These are phyloP conservation scores for Cercophora sp. DNA, from an alignment of 495 filamentous ascomycete genomes.

Conservation along the genomic window DNA sequence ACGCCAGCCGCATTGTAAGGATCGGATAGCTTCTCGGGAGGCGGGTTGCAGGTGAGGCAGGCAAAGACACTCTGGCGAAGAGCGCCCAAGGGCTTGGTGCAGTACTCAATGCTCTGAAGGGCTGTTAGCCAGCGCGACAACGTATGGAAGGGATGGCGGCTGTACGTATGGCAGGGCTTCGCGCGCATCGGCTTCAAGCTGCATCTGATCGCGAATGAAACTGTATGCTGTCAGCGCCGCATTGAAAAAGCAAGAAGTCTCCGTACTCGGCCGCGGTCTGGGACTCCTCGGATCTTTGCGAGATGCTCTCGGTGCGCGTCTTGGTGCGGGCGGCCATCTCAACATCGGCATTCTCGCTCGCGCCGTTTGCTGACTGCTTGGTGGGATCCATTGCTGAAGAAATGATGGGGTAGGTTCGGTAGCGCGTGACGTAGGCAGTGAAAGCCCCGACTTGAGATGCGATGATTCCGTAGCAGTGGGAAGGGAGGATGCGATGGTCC, in stretches of 20 bases:
- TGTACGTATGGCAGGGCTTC: slow-evolving; percentile 86
- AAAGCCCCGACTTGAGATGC: too few relatives aligned
- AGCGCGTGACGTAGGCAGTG: too few relatives aligned
- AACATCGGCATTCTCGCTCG: slow-evolving; percentile 21
- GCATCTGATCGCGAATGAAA: slow-evolving; percentile 84
- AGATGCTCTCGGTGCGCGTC: slow-evolving; percentile 54
- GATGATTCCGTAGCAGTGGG: too few relatives aligned
- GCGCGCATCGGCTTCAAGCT: slow-evolving; percentile 89
- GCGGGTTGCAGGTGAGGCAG: slow-evolving; percentile 89
- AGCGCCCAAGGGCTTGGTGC: slow-evolving; percentile 80
- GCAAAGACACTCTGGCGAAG: slow-evolving; percentile 84
- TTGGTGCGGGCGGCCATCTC: slow-evolving; percentile 23
- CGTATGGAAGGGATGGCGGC: not conserved
- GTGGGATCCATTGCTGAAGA: slow-evolving; percentile 32
- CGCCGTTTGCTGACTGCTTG: slow-evolving; percentile 15
- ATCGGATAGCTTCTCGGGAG: slow-evolving; percentile 55
- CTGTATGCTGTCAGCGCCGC: slow-evolving; percentile 35
- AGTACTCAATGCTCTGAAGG: slow-evolving; percentile 78
- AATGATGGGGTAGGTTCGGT: too few relatives aligned
- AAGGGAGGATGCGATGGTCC: too few relatives aligned
- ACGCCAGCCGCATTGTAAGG: slow-evolving; percentile 75
- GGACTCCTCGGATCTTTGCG: slow-evolving; percentile 63
- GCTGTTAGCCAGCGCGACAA: slow-evolving; percentile 4
- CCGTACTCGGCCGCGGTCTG: slow-evolving; percentile 85
- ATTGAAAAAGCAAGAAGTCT: not conserved